These are phyloP conservation scores for Lagenidium giganteum DNA, from an alignment of 352 stramenopile genomes.

Conservation along the genomic window DNA sequence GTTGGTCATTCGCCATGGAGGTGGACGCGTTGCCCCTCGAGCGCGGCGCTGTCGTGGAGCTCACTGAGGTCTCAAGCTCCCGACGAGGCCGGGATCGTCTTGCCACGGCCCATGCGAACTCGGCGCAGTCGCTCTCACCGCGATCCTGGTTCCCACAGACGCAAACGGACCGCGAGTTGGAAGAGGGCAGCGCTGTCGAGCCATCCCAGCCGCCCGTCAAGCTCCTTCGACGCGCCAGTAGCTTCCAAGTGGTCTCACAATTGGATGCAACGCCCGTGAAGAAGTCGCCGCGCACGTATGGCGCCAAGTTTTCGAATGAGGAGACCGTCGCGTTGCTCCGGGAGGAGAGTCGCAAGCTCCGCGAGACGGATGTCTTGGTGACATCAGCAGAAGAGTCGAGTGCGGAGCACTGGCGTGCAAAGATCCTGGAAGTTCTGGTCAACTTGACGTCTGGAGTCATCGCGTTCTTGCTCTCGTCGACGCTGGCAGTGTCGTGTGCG, in stretches of 20 bases:
- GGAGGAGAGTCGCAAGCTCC: constrained; percentile 12
- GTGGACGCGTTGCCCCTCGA: constrained; percentile 17
- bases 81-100: constrained; percentile 1
- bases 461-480: constrained; percentile 73
- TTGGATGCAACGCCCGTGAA: constrained; percentile 4
- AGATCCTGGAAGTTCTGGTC: constrained; percentile 31
- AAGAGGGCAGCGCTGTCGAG: constrained; percentile 2
- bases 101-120: constrained; percentile 24
- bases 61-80: constrained; percentile 13
- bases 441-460: constrained; percentile 76
- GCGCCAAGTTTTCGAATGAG: not conserved
- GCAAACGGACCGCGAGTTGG: constrained; percentile 11
- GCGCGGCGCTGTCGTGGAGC: constrained; percentile 38
- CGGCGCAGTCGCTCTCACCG: constrained; percentile 37
- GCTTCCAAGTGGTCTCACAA: constrained; percentile 33
- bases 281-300: constrained; percentile 3
- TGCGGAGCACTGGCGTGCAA: constrained; percentile 10
- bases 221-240: constrained; percentile 53
- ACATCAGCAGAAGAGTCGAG: not conserved
- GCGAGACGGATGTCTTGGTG: not conserved
- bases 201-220: constrained; percentile 3
- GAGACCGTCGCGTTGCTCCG: constrained; percentile 9
- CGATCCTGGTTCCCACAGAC: constrained; percentile 9
- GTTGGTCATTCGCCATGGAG: constrained; percentile 7
- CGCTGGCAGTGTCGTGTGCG: constrained; percentile 70